Base-by-base conservation (phyloP, 1,139 yeast genomes). In the Taphrina communis region DNA sequence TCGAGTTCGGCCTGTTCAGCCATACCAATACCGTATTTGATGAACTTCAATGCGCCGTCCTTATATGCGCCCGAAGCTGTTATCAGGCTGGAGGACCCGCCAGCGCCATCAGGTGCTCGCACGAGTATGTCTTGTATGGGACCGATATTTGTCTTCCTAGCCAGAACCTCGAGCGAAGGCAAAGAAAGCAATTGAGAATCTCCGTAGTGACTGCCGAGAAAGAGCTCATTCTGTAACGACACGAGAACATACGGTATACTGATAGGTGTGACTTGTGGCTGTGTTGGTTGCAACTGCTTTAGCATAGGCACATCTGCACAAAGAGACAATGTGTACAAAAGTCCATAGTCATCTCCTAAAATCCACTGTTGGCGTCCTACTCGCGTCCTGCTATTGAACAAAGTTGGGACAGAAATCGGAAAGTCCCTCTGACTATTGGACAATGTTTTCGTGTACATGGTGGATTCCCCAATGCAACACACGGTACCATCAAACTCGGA, bases 11-110 rank as follows among this genome's bases (percentile, higher is more conserved):
- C 70, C 6, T 63, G 25, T 6, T 71, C 70, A 11, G 61, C 69
- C 51, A 73, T 70, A 31, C 72, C 73, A 31, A 73, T 71, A 14
- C 74, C 73, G 25, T 72, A 65, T 14, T 70, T 70, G 25, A 73
- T 65, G 35, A 73, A 58, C 17, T 72, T 52, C 25, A 73, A 55
- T n/a, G 73, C 68, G 31, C 75, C 75, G 11, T 73, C 72, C 65
- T 70, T 72, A 55, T 73, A 73, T 19, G 72, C 75, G 39, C 75
- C 75, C 14, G 73, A 72, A 66, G 74, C 73, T 1, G 74, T 72
- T 12, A 73, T 61, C 19, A 73, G 58, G 52, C 68, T 71, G 2
- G 70, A 51, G 8, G 72, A 39, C 19, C 70, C 70, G 8, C 56
- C 68, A 9, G 61, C 50, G 11, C 42, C 66, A 25, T 69, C 69